phyloP scores from a whole-genome alignment of 805 yeast species.

The Yamadazyma sp. region DNA sequence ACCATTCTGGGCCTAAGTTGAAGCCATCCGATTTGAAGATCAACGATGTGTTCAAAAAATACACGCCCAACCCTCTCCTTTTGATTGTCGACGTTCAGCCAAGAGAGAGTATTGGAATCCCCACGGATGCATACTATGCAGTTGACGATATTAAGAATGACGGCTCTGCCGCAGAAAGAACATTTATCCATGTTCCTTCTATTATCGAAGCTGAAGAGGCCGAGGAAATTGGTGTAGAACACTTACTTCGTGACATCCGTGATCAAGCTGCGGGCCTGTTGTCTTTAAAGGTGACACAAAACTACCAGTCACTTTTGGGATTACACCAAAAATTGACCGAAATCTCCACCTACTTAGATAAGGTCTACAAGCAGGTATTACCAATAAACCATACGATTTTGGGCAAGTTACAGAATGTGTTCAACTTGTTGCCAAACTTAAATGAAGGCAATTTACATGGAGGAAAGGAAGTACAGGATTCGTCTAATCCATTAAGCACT shows the following conservation, averaged over 20 bases:
- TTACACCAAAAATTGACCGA: slow-evolving; percentile 75
- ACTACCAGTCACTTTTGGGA: slow-evolving; percentile 84
- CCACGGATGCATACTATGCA: slow-evolving; percentile 93
- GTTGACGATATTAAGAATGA: slow-evolving; percentile 95
- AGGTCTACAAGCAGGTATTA: slow-evolving; percentile 65
- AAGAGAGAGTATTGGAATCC: slow-evolving; percentile 68
- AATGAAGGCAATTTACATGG: slow-evolving; percentile 23
- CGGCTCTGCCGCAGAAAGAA: slow-evolving; percentile 88
- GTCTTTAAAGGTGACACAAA: slow-evolving; percentile 83
- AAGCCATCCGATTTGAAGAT: slow-evolving; percentile 85
- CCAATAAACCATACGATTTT: slow-evolving; percentile 89
- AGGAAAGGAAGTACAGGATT: slow-evolving; percentile 17
- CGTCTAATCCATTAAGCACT: slow-evolving; percentile 58
- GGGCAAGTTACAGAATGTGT: slow-evolving; percentile 92
- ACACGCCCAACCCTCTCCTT: slow-evolving; percentile 76
- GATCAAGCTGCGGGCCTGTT: slow-evolving; percentile 96
- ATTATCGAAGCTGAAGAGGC: slow-evolving; percentile 97
- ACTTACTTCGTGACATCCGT: slow-evolving; percentile 86
- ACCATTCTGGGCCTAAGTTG: slow-evolving; percentile 95
- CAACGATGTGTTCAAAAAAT: slow-evolving; percentile 82
- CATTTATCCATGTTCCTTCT: slow-evolving; percentile 92
- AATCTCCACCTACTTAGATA: slow-evolving; percentile 73
- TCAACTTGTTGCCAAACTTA: slow-evolving; percentile 87
- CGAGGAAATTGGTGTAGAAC: slow-evolving; percentile 99
- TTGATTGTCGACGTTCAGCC: slow-evolving; percentile 92